Evolutionary conservation across 2,329 filamentous ascomycete species (phyloP).

Genomic region (Eutypella sp.): DNA sequence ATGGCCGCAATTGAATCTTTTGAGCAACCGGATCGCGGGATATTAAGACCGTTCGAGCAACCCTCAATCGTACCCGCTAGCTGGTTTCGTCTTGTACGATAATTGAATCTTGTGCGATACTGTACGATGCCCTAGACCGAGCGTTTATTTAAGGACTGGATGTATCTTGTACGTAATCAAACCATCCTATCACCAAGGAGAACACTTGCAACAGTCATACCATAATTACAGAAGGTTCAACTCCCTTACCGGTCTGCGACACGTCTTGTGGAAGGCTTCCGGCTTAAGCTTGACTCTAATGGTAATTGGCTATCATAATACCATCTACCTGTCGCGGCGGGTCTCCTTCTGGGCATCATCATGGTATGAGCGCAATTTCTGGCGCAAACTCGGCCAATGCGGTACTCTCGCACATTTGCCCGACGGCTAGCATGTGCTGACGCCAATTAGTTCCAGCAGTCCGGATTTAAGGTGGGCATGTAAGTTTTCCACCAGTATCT

Average conservation of each 20-base stretch:
- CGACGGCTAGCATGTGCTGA: not conserved
- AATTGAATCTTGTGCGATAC: not conserved
- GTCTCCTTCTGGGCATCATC: too few species aligned
- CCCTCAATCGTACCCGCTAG: not conserved
- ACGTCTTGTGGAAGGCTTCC: too few species aligned
- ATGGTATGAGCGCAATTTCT: too few species aligned
- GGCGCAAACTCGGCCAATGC: not conserved
- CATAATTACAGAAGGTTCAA: too few species aligned
- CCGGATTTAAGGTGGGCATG: not conserved
- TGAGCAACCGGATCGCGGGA: not conserved
- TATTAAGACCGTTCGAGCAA: not conserved
- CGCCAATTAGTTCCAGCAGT: not conserved
- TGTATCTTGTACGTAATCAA: not conserved
- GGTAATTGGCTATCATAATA: too few species aligned
- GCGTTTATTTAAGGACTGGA: not conserved
- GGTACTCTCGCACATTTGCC: not conserved
- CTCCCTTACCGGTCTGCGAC: too few species aligned
- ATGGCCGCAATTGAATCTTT: not conserved
- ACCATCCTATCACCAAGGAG: not conserved
- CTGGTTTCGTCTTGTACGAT: not conserved
- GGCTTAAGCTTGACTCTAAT: too few species aligned
- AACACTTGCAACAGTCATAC: too few species aligned
- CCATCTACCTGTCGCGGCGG: too few species aligned
- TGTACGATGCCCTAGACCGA: not conserved
- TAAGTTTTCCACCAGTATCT: too few species aligned